phyloP scores from a whole-genome alignment of 495 filamentous ascomycete genomes.

The Friedmanniomyces simplex region DNA sequence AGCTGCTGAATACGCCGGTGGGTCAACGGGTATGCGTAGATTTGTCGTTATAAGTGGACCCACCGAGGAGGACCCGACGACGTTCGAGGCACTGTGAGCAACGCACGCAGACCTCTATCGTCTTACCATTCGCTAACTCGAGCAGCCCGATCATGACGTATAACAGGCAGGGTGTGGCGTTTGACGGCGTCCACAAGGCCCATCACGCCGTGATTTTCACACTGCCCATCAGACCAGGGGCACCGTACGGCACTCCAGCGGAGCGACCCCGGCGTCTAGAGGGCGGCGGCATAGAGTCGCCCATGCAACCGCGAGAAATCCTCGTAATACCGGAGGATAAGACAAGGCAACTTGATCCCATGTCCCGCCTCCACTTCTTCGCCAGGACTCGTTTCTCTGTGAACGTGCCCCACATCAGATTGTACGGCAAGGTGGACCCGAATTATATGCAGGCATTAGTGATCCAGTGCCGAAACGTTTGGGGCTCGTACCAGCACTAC shows the following conservation, averaged over 20 bases:
- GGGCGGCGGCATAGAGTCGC: neutral
- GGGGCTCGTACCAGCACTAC: neutral
- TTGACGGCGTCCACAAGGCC: neutral
- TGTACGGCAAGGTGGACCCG: neutral
- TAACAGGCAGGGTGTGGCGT: neutral
- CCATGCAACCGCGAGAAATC: neutral
- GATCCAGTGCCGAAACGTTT: neutral
- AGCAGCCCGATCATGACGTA: neutral
- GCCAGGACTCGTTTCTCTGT: neutral
- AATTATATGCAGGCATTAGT: neutral
- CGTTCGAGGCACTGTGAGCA: neutral
- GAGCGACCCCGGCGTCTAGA: neutral
- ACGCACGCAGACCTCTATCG: neutral
- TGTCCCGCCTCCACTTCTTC: neutral
- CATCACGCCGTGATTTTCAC: neutral
- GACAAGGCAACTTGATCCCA: neutral
- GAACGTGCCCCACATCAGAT: neutral
- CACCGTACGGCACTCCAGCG: neutral
- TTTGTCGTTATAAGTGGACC: neutral
- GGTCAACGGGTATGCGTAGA: neutral
- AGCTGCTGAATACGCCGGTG: neutral
- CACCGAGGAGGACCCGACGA: neutral
- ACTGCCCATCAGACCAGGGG: neutral
- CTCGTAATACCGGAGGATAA: neutral
- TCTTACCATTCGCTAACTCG: neutral